Evolutionary conservation across 2,329 filamentous ascomycete species (phyloP).

Genomic region (Penicillium griseofulvum): DNA sequence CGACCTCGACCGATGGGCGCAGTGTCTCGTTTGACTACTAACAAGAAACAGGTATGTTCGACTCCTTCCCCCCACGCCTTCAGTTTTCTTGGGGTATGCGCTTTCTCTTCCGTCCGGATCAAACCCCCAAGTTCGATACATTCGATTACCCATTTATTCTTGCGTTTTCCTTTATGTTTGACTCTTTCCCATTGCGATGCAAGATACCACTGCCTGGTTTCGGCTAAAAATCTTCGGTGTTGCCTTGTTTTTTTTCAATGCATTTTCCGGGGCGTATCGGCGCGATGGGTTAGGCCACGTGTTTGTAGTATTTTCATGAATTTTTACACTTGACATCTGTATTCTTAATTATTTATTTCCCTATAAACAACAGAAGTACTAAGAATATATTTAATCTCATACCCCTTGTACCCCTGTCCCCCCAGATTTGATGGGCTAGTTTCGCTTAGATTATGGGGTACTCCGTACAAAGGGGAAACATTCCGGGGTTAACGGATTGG

Average conservation of each 20-base stretch:
- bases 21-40: neutral
- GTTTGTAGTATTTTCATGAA: conserved; percentile 5
- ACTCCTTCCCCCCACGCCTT: neutral
- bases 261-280: conserved; percentile 4
- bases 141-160: neutral
- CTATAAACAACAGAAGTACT: no score
- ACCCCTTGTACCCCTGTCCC: neutral
- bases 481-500: neutral
- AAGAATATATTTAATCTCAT: neutral
- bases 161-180: neutral
- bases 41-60: conserved; percentile 9
- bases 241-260: neutral
- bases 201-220: conserved; percentile 12
- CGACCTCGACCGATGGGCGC: conserved; percentile 1
- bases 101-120: neutral
- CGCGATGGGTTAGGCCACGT: conserved; percentile 6
- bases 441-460: neutral
- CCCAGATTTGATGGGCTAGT: neutral
- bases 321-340: neutral
- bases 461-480: neutral
- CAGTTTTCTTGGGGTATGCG: neutral
- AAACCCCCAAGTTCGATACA: neutral
- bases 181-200: conserved; percentile 1
- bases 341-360: no score
- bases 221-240: conserved; percentile 6